phyloP scores from a whole-genome alignment of 1,284 basidiomycete species.

The Ustilago esculenta region DNA sequence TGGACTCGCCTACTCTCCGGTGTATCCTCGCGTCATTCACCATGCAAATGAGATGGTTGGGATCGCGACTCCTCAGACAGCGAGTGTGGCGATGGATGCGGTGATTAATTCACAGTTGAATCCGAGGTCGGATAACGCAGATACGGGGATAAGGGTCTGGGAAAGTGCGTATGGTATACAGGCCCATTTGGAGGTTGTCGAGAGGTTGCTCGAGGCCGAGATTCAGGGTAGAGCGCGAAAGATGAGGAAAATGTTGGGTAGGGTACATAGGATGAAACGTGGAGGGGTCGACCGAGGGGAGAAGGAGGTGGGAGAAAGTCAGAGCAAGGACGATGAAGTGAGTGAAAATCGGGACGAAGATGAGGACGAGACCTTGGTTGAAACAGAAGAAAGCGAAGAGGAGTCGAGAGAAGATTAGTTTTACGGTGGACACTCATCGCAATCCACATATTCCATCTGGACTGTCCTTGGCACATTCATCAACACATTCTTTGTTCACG shows the following conservation, averaged over 20 bases:
- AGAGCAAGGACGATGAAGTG: neutral
- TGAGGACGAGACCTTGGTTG: neutral
- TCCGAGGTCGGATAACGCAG: neutral
- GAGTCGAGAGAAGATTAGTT: neutral
- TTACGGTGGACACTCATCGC: too few relatives aligned
- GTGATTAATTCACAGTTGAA: conserved; percentile 5
- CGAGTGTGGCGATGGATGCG: conserved; percentile 12
- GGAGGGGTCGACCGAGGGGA: neutral
- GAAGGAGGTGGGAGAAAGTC: neutral
- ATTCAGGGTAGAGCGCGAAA: conserved; percentile 1
- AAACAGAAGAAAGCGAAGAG: neutral
- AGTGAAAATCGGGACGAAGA: neutral
- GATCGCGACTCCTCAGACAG: conserved; percentile 13
- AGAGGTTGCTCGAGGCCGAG: conserved; percentile 24
- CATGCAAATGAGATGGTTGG: conserved; percentile 39
- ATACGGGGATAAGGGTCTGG: conserved; percentile 13
- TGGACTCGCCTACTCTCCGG: conserved; percentile 17
- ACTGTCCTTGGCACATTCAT: too few relatives aligned
- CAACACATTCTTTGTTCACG: too few relatives aligned
- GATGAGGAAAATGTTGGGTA: conserved; percentile 11
- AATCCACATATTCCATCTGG: too few relatives aligned
- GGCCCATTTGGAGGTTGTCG: conserved; percentile 32
- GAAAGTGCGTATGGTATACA: conserved; percentile 26
- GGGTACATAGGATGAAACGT: neutral
- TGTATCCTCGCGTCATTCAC: conserved; percentile 30